A percentile compares a stretch with the other conserved stretches of the same genome.
phyloP scores from a whole-genome alignment of 371 early-diverging fungal species.

The Mortierella sp. region DNA sequence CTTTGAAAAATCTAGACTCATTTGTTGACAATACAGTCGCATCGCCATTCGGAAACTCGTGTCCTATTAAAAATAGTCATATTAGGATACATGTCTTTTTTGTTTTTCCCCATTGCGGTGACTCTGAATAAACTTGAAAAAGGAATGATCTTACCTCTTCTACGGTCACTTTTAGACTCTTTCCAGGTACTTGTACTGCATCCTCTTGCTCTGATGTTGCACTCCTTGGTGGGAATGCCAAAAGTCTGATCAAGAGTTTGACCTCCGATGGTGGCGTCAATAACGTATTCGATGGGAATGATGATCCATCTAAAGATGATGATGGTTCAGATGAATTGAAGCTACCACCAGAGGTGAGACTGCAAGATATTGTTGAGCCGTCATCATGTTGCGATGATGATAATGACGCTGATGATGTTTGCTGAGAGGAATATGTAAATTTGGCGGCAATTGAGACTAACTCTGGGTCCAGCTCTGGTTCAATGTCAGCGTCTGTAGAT shows the following conservation, averaged over 20 bases:
- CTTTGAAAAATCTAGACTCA: neutral
- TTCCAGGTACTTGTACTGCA: neutral
- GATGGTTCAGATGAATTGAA: neutral
- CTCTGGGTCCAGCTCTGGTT: constrained; percentile 46
- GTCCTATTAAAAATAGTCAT: constrained; percentile 12
- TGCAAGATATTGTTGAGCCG: neutral
- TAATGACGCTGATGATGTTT: neutral
- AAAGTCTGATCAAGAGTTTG: constrained; percentile 13
- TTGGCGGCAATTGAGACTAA: constrained; percentile 43
- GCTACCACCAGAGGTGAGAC: neutral
- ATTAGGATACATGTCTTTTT: neutral
- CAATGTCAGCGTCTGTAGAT: neutral
- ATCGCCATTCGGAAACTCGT: constrained; percentile 26
- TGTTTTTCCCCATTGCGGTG: neutral
- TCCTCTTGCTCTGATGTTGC: neutral
- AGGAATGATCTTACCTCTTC: constrained; percentile 21
- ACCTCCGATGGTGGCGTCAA: neutral
- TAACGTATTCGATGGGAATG: neutral
- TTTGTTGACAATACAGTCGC: constrained; percentile 25
- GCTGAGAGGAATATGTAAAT: constrained; percentile 8
- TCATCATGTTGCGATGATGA: neutral
- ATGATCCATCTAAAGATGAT: neutral
- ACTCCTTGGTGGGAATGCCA: constrained; percentile 8
- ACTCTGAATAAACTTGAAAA: neutral
- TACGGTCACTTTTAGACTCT: constrained; percentile 20